Evolutionary conservation across 441 rosid species (phyloP).

Genomic region (Arabidopsis hybrid): DNA sequence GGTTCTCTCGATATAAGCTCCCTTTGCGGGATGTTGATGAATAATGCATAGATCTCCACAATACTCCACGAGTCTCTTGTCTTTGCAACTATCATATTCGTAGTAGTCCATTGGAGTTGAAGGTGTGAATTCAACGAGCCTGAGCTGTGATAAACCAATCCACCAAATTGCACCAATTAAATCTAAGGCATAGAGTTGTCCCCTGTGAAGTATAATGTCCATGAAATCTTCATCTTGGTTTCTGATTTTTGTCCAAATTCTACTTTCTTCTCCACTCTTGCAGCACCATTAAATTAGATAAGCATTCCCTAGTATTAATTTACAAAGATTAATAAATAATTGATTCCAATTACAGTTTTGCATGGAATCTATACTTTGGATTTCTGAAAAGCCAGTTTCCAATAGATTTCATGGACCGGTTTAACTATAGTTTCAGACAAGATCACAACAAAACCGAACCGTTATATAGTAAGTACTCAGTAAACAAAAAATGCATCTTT

Average conservation of each 20-base stretch:
- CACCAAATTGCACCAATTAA: too few species aligned
- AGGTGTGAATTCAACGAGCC: conserved; percentile 1
- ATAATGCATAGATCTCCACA: conserved; percentile 47
- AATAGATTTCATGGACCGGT: not conserved
- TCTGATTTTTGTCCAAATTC: too few species aligned
- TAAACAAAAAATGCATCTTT: conserved; percentile 4
- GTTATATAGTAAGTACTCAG: not conserved
- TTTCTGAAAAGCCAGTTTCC: not conserved
- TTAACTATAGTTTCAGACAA: conserved; percentile 6
- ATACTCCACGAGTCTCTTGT: conserved; percentile 40
- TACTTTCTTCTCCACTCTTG: too few species aligned
- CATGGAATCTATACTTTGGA: not conserved
- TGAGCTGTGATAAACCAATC: conserved; percentile 1
- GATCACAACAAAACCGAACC: conserved; percentile 20
- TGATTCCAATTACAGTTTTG: too few species aligned
- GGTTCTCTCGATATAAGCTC: not conserved
- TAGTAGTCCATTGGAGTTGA: conserved; percentile 15
- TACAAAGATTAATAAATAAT: not conserved
- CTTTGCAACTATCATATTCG: conserved; percentile 32
- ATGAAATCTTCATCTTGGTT: not conserved
- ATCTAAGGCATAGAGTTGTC: conserved; percentile 39
- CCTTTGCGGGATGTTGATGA: not conserved
- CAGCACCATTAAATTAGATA: too few species aligned
- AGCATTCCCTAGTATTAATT: too few species aligned
- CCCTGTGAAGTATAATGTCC: conserved; percentile 40